Percentiles rank a stretch among this genome's conserved stretches.
These are phyloP conservation scores for Venturia pyrina DNA, from an alignment of 2,329 filamentous ascomycete species.

Conservation along the genomic window DNA sequence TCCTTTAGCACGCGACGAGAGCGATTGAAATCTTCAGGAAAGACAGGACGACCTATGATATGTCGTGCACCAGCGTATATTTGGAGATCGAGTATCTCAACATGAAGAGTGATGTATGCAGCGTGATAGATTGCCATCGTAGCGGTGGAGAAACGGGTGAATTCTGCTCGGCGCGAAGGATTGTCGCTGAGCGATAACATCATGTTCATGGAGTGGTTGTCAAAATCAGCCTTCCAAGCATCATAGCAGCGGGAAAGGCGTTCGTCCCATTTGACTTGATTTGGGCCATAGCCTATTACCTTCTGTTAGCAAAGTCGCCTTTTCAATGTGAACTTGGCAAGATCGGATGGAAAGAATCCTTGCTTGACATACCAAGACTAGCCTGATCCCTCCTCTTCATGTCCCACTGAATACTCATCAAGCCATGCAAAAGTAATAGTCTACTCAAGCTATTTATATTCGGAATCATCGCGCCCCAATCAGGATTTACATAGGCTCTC, in stretches of 20 bases:
- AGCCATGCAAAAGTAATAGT: conserved; percentile 46
- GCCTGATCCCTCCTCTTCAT: conserved; percentile 54
- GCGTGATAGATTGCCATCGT: conserved; percentile 49
- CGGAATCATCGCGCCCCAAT: conserved; percentile 25
- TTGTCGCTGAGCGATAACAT: conserved; percentile 17
- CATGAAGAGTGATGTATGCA: conserved; percentile 45
- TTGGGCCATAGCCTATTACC: conserved; percentile 19
- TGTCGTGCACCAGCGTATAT: conserved; percentile 51
- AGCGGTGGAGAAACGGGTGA: conserved; percentile 39
- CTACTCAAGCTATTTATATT: conserved; percentile 43
- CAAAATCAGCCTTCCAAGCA: conserved; percentile 49
- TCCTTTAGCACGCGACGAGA: conserved; percentile 42
- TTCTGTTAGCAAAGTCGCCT: not conserved
- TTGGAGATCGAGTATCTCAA: conserved; percentile 51
- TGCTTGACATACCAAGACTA: conserved; percentile 36
- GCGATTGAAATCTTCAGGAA: conserved; percentile 38
- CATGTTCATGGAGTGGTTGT: conserved; percentile 37
- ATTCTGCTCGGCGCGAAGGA: conserved; percentile 25
- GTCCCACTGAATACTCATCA: conserved; percentile 55
- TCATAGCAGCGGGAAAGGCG: conserved; percentile 45
- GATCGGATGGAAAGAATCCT: too few relatives aligned
- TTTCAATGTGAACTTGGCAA: too few relatives aligned
- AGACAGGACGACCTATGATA: conserved; percentile 48
- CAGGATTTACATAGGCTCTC: conserved; percentile 46
- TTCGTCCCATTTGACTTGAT: conserved; percentile 38